These are phyloP conservation scores for Cercis canadensis DNA, from an alignment of 306 rosid genomes.

Conservation along the genomic window DNA sequence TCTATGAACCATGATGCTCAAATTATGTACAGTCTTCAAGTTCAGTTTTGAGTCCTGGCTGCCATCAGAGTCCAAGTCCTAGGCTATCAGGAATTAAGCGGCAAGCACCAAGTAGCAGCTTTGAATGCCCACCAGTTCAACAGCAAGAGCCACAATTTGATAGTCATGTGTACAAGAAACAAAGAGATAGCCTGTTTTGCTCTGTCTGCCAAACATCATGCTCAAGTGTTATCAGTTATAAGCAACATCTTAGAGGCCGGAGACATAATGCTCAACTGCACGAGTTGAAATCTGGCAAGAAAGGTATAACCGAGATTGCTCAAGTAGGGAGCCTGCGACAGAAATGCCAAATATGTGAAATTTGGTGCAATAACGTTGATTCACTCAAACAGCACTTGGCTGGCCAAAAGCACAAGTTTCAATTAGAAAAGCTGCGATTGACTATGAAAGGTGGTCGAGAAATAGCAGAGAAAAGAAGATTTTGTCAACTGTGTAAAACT, in stretches of 20 bases:
- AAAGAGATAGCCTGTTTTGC: not conserved
- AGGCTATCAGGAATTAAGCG: not conserved
- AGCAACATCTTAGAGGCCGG: not conserved
- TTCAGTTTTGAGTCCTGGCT: not conserved
- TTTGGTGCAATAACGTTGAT: conserved; percentile 6
- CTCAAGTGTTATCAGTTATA: not conserved
- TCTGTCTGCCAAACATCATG: not conserved
- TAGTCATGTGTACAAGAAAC: not conserved
- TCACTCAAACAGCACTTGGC: conserved; percentile 2
- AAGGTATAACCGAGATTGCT: not conserved
- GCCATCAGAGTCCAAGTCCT: not conserved
- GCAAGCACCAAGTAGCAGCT: not conserved
- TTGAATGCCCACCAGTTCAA: not conserved
- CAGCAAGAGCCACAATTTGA: not conserved
- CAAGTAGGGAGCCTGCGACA: not conserved
- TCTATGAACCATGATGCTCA: not conserved
- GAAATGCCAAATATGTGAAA: not conserved
- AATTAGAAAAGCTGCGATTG: not conserved
- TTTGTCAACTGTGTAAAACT: not conserved
- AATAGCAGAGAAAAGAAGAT: not conserved
- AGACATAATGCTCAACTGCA: not conserved
- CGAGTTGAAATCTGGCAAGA: not conserved
- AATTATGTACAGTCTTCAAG: not conserved
- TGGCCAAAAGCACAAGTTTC: conserved; percentile 1
- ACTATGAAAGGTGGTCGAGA: not conserved